Base-by-base conservation (phyloP, 768 basidiomycete genomes). In the Favolaschia claudopus region DNA sequence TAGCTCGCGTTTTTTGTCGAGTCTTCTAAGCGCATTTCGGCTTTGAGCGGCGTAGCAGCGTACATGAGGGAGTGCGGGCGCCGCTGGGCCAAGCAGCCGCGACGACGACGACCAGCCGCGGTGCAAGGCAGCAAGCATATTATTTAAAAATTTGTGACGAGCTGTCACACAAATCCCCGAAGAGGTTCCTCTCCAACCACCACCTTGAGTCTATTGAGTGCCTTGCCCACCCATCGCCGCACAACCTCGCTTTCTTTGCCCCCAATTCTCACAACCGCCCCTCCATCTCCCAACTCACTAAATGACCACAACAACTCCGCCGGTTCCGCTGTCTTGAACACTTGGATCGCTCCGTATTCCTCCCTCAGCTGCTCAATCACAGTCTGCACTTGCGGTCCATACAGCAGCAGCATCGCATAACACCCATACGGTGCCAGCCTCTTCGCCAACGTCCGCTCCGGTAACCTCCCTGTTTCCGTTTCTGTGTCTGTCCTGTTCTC, bases 401-500 rank as follows among this genome's bases (percentile, higher is more conserved):
- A 85, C 59, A 98, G 81, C 60, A 97, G 78, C 19, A 96, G 73
- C 63, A 88, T 95, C 19, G 93, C 95, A 72, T 96, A 98, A 73
- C 94, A 96, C 8, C 90, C 83, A 70, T 96, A 98, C 3, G 95
- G 94, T 9, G 78, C 79, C 52, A 97, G 79, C 57, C 82, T 82
- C 40, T 88, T 84, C 9, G 70, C 76, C 38, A 93, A 82, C 6
- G 81, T 72, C 31, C 86, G 84, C 47, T 69, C 69, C 20, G 75
- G 75, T 19, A 79, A 68, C 9, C 22, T 40, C 42, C 19, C 61
- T 38, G 9, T 51, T 52, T 13, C 42, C 55, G n/a, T n/a, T n/a
- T n/a, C 15, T 58, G 27, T 22, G 13, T 65, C 64, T n/a, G n/a
- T n/a, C 34, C 70, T 65, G n/a, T 82, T 80, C 59, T 95, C 88